Conservation (phyloP, 371 early-diverging fungal species). For the Nosema muscidifuracis region DNA sequence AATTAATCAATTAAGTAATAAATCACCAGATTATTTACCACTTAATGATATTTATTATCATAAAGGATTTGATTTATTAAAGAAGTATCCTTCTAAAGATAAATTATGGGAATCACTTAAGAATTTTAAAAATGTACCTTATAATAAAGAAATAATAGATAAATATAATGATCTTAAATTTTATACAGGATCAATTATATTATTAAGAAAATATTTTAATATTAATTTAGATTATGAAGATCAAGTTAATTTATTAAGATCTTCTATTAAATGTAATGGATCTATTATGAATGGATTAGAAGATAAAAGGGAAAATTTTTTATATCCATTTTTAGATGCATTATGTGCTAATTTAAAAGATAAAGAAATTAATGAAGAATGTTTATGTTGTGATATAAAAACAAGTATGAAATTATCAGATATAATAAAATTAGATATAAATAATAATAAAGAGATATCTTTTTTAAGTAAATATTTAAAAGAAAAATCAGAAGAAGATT, state of each 20-base stretch:
- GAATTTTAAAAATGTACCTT: slow-evolving; percentile 37
- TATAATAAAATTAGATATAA: slow-evolving; percentile 30
- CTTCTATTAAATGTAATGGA: slow-evolving; percentile 37
- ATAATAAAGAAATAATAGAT: slow-evolving; percentile 29
- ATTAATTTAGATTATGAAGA: slow-evolving; percentile 10
- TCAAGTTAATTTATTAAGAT: slow-evolving; percentile 12
- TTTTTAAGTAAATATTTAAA: slow-evolving; percentile 42
- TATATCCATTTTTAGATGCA: slow-evolving; percentile 55
- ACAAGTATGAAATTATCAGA: background rate
- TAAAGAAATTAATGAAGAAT: slow-evolving; percentile 24
- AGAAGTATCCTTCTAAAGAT: slow-evolving; percentile 23
- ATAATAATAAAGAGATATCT: no score
- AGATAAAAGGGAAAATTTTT: slow-evolving; percentile 47
- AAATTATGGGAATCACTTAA: slow-evolving; percentile 31
- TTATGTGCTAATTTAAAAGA: slow-evolving; percentile 17
- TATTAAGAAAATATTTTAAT: slow-evolving; percentile 41
- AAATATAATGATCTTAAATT: slow-evolving; percentile 43
- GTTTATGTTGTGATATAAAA: slow-evolving; percentile 27
- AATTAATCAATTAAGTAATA: slow-evolving; percentile 33
- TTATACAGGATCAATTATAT: slow-evolving; percentile 41
- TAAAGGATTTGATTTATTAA: slow-evolving; percentile 43
- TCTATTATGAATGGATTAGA: slow-evolving; percentile 41
- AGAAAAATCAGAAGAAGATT: slow-evolving; percentile 31
- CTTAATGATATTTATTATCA: slow-evolving; percentile 49
- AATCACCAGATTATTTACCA: slow-evolving; percentile 44